Evolutionary conservation across 208 protist genomes (phyloP), one percentile per base, ranked within the genome.

Genomic region (Leishmania martiniquensis): DNA sequence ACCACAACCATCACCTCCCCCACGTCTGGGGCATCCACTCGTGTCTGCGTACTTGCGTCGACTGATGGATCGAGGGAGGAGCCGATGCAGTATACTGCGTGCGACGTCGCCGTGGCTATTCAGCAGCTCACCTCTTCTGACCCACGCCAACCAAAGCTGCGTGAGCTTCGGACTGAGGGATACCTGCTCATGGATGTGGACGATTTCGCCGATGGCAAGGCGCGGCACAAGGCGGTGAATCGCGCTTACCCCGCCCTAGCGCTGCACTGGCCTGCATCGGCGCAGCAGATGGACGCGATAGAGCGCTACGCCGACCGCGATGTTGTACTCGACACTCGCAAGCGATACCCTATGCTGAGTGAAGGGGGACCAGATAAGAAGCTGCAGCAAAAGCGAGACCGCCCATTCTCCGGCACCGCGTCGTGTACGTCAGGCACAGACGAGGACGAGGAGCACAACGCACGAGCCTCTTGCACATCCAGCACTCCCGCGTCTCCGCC

Each of bases 121-220:
- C 75, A 71, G 69, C 70, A 51, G 51, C 74, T 84, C 75, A 84
- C 80, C 29, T 29, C 39, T 32, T 51, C 80, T 2, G 6, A 79
- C 44, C 57, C 80, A 0, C 68, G 66, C 59, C 80, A 84, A 29
- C 80, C 80, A 65, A 59, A 54, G 29, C 66, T 76, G 66, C 80
- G 75, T 4, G 90, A 94, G 71, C 81, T 94, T 12, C 49, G 70
- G 32, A 86, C 71, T 39, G 85, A 76, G n/a, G 90, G 88, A 1
- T 94, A 88, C 62, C 71, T 85, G 34, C 51, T 91, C 15, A 76
- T 94, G 39, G 79, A 91, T 45, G 62, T 94, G 34, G 88, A 91
- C 39, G 71, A 59, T 49, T 94, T 86, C 52, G 75, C 51, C 20
- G 89, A 86, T 65, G 91, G 81, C 29, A 73, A 78, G 42, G 59